Evolutionary conservation across 148 eudicot genomes (phyloP).

Genomic region (Tetragonia tetragonoides): DNA sequence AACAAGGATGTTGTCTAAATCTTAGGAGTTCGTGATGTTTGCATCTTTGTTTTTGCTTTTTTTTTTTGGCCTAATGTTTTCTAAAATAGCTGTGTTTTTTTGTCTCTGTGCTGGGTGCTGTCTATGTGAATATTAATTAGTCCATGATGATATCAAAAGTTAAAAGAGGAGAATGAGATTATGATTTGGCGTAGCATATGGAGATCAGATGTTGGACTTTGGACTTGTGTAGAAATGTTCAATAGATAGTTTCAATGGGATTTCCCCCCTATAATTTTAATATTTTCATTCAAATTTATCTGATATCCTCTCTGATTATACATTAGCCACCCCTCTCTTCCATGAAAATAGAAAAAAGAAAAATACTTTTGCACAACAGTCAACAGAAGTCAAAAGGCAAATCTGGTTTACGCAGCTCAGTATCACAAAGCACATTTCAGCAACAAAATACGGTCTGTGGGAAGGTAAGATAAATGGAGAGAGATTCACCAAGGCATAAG

Average conservation of each 20-base stretch:
- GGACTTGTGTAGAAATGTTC: constrained; percentile 30
- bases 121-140: constrained; percentile 41
- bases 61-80: background rate
- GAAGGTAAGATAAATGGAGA: constrained; percentile 3
- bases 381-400: background rate
- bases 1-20: constrained; percentile 35
- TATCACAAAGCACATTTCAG: background rate
- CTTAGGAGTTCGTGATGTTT: constrained; percentile 38
- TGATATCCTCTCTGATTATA: background rate
- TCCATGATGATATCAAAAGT: constrained; percentile 26
- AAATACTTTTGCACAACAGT: background rate
- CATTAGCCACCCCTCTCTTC: background rate
- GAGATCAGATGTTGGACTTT: constrained; percentile 19
- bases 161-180: constrained; percentile 25
- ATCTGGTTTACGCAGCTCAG: background rate
- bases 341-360: background rate
- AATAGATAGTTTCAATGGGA: constrained; percentile 20
- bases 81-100: constrained; percentile 30
- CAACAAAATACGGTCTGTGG: background rate
- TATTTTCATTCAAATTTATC: no score
- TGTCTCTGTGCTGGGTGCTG: constrained; percentile 27
- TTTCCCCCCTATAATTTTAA: constrained; percentile 4
- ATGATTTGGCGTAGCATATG: constrained; percentile 20
- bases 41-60: constrained; percentile 23
- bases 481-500: constrained; percentile 16